Evolutionary conservation across 2,329 filamentous ascomycete genomes (phyloP), one percentile per base, ranked within the genome.

Genomic region (Arachnomyces sp.): DNA sequence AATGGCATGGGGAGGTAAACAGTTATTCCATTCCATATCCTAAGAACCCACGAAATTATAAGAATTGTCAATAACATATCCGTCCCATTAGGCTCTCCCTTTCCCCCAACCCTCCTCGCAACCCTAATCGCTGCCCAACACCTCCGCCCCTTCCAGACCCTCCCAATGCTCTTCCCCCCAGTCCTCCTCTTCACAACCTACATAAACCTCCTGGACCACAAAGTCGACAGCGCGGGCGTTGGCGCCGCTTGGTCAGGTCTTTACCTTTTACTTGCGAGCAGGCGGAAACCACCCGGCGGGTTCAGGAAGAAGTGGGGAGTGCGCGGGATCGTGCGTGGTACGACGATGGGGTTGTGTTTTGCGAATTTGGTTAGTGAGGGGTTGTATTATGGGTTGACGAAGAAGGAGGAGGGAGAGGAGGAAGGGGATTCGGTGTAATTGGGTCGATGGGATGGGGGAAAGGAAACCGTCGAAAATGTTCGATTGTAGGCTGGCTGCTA

Each of bases 101-200:
- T 84, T 25, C 77, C 80, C 2, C 75, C 81, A 16, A 79, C 75
- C 8, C 60, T 81, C 9, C 73, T 82, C 32, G 80, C 81, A 42
- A 80, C 79, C 7, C 67, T 84, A 32, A 74, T 84, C 49, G 74
- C 78, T 31, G 77, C 79, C 8, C 77, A 83, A 52, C 76, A 83
- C 64, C 67, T 74, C 32, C 76, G 77, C n/a, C 80, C 81, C 6
- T 78, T 81, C 59, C 78, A 80, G 55, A 55, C 69, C 5, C 66
- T 84, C 0, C 80, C 80, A 3, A 79, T 84, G 73, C 60, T 80
- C 47, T 84, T 84, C 56, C 74, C 80, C 3, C 79, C 80, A 2
- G 65, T 81, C 41, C 68, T 84, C 3, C 69, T 84, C 43, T 80
- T 83, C 63, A 74, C 74, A 38, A 75, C 75, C 42, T 84, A 84